Evolutionary conservation across 257 asterid genomes (phyloP).

Genomic region (Nicotiana tomentosiformis): DNA sequence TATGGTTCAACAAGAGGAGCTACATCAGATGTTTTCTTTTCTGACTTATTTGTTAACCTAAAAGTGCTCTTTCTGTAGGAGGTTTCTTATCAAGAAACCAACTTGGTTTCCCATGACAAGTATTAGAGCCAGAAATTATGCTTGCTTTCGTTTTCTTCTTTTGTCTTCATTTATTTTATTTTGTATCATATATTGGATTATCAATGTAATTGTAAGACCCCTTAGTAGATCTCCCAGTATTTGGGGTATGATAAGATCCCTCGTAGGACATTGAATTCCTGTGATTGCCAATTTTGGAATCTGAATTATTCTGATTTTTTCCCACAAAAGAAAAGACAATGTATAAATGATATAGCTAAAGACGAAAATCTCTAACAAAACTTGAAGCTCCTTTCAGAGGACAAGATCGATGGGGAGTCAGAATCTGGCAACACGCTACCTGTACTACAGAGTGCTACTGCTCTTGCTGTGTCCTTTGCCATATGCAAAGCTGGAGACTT

Average conservation of each 20-base stretch:
- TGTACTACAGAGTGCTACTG: conserved; percentile 65
- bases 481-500: conserved; percentile 59
- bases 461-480: conserved; percentile 66
- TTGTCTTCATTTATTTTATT: neutral
- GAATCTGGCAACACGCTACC: conserved; percentile 53
- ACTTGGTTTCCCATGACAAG: neutral
- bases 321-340: too few species aligned
- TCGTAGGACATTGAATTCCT: neutral
- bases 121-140: too few species aligned
- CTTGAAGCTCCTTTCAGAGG: conserved; percentile 26
- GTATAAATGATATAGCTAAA: neutral
- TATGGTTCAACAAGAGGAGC: conserved; percentile 78
- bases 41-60: conserved; percentile 29
- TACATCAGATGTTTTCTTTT: conserved; percentile 55
- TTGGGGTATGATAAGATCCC: neutral
- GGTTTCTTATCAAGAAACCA: conserved; percentile 11
- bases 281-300: neutral
- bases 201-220: neutral
- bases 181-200: neutral
- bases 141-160: neutral
- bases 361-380: neutral
- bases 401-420: conserved; percentile 27
- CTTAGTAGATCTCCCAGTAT: neutral
- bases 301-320: neutral
- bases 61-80: neutral